Conservation (phyloP, 2,329 filamentous ascomycete species). For the Raffaelea arxii region DNA sequence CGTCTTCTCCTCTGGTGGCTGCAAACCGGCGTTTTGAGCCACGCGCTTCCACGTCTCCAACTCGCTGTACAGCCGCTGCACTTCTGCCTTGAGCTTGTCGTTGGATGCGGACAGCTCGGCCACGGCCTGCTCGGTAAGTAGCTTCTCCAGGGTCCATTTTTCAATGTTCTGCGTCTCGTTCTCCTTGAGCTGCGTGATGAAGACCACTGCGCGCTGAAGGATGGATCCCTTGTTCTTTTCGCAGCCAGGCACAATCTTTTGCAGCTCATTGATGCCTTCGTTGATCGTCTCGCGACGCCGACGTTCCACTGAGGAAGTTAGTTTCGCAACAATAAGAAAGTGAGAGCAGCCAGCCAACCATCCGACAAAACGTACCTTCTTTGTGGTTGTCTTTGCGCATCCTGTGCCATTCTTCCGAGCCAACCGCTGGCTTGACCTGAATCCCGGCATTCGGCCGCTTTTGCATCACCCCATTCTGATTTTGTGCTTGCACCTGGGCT, state of each 20-base stretch:
- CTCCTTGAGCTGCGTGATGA: conserved; percentile 89
- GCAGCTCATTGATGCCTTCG: conserved; percentile 94
- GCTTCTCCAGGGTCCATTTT: conserved; percentile 86
- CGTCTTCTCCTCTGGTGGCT: conserved; percentile 27
- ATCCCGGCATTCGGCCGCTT: conserved; percentile 11
- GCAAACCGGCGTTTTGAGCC: conserved; percentile 49
- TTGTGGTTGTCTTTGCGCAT: conserved; percentile 97
- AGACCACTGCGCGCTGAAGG: conserved; percentile 82
- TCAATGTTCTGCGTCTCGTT: conserved; percentile 91
- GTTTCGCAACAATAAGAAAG: conserved; percentile 1
- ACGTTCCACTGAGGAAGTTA: conserved; percentile 63
- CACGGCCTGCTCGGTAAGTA: conserved; percentile 81
- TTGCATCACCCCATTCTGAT: conserved; percentile 9
- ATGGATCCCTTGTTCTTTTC: conserved; percentile 99
- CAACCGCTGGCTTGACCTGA: conserved; percentile 70
- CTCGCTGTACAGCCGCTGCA: conserved; percentile 67
- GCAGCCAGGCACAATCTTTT: conserved; percentile 93
- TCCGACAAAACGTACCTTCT: conserved; percentile 57
- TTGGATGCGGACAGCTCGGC: conserved; percentile 79
- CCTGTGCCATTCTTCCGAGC: conserved; percentile 96
- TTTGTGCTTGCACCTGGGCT: conserved; percentile 10
- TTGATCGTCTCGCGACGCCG: conserved; percentile 97
- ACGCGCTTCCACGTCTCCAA: conserved; percentile 70
- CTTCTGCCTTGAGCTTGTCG: conserved; percentile 76
- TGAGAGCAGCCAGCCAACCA: background rate